These are phyloP conservation scores for Calonectria pteridis DNA, from an alignment of 2,329 filamentous ascomycete species.

Conservation along the genomic window DNA sequence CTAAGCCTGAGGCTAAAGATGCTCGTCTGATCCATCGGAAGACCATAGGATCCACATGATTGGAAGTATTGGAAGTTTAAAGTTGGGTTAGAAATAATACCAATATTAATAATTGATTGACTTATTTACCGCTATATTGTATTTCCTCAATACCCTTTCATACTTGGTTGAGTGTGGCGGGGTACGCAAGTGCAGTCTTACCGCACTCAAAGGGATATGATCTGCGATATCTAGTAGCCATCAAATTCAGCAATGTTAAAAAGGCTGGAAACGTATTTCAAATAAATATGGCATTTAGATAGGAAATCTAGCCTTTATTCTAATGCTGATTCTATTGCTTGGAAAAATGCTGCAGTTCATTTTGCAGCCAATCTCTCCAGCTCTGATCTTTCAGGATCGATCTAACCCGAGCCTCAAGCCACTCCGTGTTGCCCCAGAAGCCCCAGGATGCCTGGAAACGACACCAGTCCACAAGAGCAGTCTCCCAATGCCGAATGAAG, in stretches of 20 bases:
- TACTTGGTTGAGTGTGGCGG: too few relatives aligned
- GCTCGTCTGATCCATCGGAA: not conserved
- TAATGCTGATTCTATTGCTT: not conserved
- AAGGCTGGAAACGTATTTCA: not conserved
- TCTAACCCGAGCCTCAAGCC: constrained; percentile 67
- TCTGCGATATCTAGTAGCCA: not conserved
- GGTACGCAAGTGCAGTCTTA: too few relatives aligned
- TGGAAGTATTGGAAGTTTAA: too few relatives aligned
- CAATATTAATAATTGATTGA: too few relatives aligned
- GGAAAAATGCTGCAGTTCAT: constrained; percentile 26
- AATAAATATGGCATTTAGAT: not conserved
- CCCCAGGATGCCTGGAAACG: constrained; percentile 72
- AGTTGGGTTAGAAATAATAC: too few relatives aligned
- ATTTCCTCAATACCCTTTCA: too few relatives aligned
- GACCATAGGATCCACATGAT: too few relatives aligned
- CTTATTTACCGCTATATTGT: too few relatives aligned
- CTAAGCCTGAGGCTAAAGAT: not conserved
- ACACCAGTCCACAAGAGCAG: constrained; percentile 76
- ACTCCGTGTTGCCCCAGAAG: constrained; percentile 71
- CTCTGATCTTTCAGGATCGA: constrained; percentile 58
- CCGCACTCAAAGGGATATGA: too few relatives aligned
- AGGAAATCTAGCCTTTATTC: not conserved
- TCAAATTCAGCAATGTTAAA: not conserved
- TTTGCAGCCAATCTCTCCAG: constrained; percentile 61
- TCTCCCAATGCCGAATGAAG: constrained; percentile 73